Percentiles rank a stretch among this genome's conserved stretches.
phyloP scores from a whole-genome alignment of 176 grass and related monocot genomes.

The Alloteropsis semialata region DNA sequence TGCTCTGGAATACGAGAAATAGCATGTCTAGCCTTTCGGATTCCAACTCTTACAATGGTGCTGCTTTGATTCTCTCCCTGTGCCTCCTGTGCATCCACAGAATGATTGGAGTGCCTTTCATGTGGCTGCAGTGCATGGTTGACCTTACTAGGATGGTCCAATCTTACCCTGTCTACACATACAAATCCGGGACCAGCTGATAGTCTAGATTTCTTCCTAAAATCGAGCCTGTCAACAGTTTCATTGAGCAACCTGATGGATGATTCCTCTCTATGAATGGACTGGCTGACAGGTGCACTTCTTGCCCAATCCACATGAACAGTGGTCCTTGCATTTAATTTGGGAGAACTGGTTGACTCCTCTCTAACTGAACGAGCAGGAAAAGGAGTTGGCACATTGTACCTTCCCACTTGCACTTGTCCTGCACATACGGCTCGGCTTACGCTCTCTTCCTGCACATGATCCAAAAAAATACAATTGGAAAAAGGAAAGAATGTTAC shows the following conservation, averaged over 20 bases:
- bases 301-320: background rate
- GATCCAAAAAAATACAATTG: background rate
- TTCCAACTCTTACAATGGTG: background rate
- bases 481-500: background rate
- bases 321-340: slow-evolving; percentile 9
- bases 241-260: background rate
- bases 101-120: background rate
- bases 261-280: slow-evolving; percentile 15
- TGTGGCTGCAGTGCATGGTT: background rate
- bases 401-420: slow-evolving; percentile 23
- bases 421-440: background rate
- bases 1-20: slow-evolving; percentile 16
- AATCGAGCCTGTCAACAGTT: background rate
- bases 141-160: slow-evolving; percentile 1
- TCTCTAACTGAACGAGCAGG: slow-evolving; percentile 8
- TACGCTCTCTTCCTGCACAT: slow-evolving; percentile 16
- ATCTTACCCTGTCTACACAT: slow-evolving; percentile 6
- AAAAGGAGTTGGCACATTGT: background rate
- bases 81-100: slow-evolving; percentile 14
- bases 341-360: slow-evolving; percentile 7
- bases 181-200: background rate
- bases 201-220: slow-evolving; percentile 24
- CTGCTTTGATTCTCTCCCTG: slow-evolving; percentile 3
- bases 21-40: slow-evolving; percentile 14
- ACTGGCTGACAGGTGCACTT: background rate